Base-by-base conservation (phyloP, 1,284 basidiomycete genomes). In the Ceratobasidium sp. region DNA sequence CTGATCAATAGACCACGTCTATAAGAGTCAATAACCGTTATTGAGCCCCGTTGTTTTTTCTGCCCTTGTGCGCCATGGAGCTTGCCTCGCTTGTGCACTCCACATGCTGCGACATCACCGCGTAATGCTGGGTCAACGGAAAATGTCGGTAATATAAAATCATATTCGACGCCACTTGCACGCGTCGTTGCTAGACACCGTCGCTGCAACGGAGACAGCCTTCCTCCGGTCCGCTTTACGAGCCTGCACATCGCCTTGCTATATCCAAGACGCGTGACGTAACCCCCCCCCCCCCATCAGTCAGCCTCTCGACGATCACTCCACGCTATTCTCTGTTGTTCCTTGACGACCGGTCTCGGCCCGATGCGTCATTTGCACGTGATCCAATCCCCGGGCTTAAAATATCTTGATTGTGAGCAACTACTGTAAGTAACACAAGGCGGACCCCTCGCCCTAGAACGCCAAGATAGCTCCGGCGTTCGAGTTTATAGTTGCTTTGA, bases 261-360 rank as follows among this genome's bases (percentile, higher is more conserved):
- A 73, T 63, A 61, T 42, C 26, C 46, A 67, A 10, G 46, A 44
- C 60, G 28, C 28, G 60, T 75, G 71, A 75, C 71, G 71, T 72
- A 63, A 63, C 61, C 4, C 33, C 40, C 42, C 49, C 42, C 61
- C 4, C 33, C 40, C 42, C 49, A 26, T 60, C 56, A 5, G 15
- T 53, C 69, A 55, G 55, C 56, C 69, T 67, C 70, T 58, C 68
- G 70, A 40, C 70, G 70, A 72, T 72, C 70, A 56, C 55, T 72
- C 70, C 33, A 75, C 28, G 55, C 53, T n/a, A 61, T 61, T 61
- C 58, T 39, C 20, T 20, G 23, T 12, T 44, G 49, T 67, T 67
- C 64, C 64, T 67, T 67, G 64, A 67, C 64, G 20, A 67, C 61
- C 23, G 64, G 64, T 28, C 64, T 67, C 42, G 64, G 23, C 64